Evolutionary conservation across 1,139 yeast genomes (phyloP), one percentile per base, ranked within the genome.

Genomic region (Suhomyces bribrorum): DNA sequence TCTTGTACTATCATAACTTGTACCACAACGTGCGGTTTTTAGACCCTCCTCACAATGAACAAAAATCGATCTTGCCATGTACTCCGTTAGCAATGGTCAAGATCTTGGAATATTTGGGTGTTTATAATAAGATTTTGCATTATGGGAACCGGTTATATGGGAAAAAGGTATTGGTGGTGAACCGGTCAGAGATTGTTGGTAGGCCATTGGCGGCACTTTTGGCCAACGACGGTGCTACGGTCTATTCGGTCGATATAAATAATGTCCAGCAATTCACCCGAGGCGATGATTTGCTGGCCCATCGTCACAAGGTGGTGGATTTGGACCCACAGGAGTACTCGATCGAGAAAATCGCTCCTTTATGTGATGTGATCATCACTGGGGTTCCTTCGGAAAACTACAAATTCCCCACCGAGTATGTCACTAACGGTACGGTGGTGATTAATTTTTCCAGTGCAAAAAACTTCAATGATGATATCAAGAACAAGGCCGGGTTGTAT

Each of bases 181-280:
- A 92, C 66, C 76, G 98, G 53, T 85, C 95, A 8, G 98, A 92
- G 62, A 90, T 92, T 52, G 98, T 92, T 14, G 98, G 98, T 5
- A 80, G 98, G 50, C 98, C 98, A 1, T 70, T 92, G 46, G 98
- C 98, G 23, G 97, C 98, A 0, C 66, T 92, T 29, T 69, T 94
- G 49, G 98, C 98, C 17, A 92, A 92, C 54, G 98, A 92, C 56
- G 98, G 98, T 46, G 98, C 98, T 17, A 85, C 84, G 1, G 98
- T 92, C 1, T 92, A 86, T 61, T 89, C 97, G 1, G 90, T 83
- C 5, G 98, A 92, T 57, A 69, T 92, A 35, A 82, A 86, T 52
- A 87, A 89, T 46, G 81, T 88, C 45, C 97, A 92, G 62, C 82
- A 83, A 58, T 92, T 86, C 62, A 90, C 97, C 7, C 77, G 98